Base-by-base conservation (phyloP, 495 filamentous ascomycete genomes). In the Aspergillus egyptiacus region DNA sequence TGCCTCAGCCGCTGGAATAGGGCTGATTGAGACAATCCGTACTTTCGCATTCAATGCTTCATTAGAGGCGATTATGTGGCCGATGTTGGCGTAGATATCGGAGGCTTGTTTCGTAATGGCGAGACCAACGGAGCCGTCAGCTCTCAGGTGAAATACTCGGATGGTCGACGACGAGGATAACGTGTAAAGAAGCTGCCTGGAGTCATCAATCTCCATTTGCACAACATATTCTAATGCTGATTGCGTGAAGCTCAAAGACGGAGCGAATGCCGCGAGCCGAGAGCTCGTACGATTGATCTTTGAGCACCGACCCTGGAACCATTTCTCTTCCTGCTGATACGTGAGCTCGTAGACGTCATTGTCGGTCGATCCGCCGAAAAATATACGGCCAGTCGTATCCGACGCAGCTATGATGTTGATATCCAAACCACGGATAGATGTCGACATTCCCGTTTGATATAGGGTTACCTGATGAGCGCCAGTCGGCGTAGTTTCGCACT, bases 251-350 rank as follows among this genome's bases (percentile, higher is more conserved):
- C 73, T 72, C 39, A 75, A 52, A 7, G 59, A 62, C 24, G 88
- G 87, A 6, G 84, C 69, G 45, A 93, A 81, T 19, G 85, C 76
- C 17, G 79, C 72, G 57, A 90, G 78, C 6, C 87, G 79, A n/a
- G 82, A 84, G 46, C 77, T 81, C 2, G 89, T 88, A 59, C 95
- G 94, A 61, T 91, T 91, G 33, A 94, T 74, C 60, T 87, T 94
- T 10, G 78, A 77, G 60, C 85, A 91, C 48, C 84, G 77, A 56
- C 81, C 86, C 37, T 83, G 76, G 61, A 97, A 99, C 94, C 94
- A 99, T 55, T 83, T 84, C 63, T 97, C 93, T 64, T 97, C 88
- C 63, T 94, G 86, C 65, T 96, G 90, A 68, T 99, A 99, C 38
- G 84, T 86, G 24, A 97, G 73, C 69, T 99, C 93, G 61, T 91